Conservation (phyloP, 192 early-diverging fungal species). For the Umbelopsis sp. region DNA sequence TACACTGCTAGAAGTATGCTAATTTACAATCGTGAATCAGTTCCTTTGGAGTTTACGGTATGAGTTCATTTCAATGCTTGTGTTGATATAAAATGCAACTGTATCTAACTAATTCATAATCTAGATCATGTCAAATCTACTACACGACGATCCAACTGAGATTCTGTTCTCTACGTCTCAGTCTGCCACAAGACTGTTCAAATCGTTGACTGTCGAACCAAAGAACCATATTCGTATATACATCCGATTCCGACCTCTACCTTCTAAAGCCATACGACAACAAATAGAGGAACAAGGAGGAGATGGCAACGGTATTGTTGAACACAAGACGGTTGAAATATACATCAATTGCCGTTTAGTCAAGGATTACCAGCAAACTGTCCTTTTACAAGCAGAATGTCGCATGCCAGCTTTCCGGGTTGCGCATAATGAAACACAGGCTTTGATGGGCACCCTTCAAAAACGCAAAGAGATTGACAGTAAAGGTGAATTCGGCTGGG, state of each 20-base stretch:
- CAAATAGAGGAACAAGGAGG: conserved; percentile 42
- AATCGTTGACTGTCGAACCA: conserved; percentile 66
- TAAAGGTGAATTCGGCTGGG: conserved; percentile 50
- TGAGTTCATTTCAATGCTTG: not conserved
- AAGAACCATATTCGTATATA: conserved; percentile 68
- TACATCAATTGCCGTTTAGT: conserved; percentile 80
- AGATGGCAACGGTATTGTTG: conserved; percentile 50
- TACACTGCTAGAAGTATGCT: conserved; percentile 73
- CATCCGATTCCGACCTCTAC: conserved; percentile 60
- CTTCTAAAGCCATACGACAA: conserved; percentile 42
- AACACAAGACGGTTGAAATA: conserved; percentile 70
- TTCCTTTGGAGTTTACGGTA: conserved; percentile 78
- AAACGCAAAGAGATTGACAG: conserved; percentile 21
- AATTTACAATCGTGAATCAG: conserved; percentile 71
- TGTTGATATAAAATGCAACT: not conserved
- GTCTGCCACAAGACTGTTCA: conserved; percentile 71
- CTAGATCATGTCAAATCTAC: conserved; percentile 65
- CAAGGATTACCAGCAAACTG: conserved; percentile 78
- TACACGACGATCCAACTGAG: conserved; percentile 64
- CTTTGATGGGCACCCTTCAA: conserved; percentile 42
- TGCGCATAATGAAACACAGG: conserved; percentile 42
- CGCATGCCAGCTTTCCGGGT: conserved; percentile 53
- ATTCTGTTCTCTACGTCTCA: conserved; percentile 77
- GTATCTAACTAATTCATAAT: not conserved
- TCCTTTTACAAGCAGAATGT: conserved; percentile 63